Evolutionary conservation across 2,329 filamentous ascomycete genomes (phyloP).

Genomic region (Penicillium sp.): DNA sequence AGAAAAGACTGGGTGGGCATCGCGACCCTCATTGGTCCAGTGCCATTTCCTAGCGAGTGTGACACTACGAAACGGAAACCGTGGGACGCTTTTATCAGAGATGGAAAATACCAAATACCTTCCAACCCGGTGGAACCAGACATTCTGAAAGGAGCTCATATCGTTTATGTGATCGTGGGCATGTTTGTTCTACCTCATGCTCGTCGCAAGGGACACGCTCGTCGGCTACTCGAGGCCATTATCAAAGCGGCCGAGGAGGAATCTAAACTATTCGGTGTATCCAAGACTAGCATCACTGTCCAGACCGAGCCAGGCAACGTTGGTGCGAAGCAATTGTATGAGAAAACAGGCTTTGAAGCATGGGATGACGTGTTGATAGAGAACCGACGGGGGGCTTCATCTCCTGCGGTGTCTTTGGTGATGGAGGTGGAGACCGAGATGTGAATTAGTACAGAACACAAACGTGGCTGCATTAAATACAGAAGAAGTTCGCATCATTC

Average conservation of each 20-base stretch:
- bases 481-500: not conserved
- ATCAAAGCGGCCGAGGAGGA: slow-evolving; percentile 13
- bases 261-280: slow-evolving; percentile 1
- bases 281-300: slow-evolving; percentile 18
- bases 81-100: slow-evolving; percentile 9
- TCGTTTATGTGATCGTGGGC: slow-evolving; percentile 25
- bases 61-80: not conserved
- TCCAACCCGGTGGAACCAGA: not conserved
- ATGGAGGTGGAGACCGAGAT: not conserved
- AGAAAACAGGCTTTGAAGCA: slow-evolving; percentile 21
- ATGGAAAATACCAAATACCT: slow-evolving; percentile 5
- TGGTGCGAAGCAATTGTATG: slow-evolving; percentile 20
- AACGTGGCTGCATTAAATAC: not conserved
- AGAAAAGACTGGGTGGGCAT: slow-evolving; percentile 31
- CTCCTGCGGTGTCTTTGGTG: slow-evolving; percentile 3
- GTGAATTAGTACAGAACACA: not conserved
- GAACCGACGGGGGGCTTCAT: not conserved
- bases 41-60: slow-evolving; percentile 3
- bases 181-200: slow-evolving; percentile 27
- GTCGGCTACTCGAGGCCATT: slow-evolving; percentile 17
- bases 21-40: slow-evolving; percentile 28
- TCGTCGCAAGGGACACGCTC: slow-evolving; percentile 21
- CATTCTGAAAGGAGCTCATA: slow-evolving; percentile 10
- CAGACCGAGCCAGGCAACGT: slow-evolving; percentile 15
- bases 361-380: slow-evolving; percentile 10